These are phyloP conservation scores for Mycena galericulata DNA, from an alignment of 768 basidiomycete species.

Conservation along the genomic window DNA sequence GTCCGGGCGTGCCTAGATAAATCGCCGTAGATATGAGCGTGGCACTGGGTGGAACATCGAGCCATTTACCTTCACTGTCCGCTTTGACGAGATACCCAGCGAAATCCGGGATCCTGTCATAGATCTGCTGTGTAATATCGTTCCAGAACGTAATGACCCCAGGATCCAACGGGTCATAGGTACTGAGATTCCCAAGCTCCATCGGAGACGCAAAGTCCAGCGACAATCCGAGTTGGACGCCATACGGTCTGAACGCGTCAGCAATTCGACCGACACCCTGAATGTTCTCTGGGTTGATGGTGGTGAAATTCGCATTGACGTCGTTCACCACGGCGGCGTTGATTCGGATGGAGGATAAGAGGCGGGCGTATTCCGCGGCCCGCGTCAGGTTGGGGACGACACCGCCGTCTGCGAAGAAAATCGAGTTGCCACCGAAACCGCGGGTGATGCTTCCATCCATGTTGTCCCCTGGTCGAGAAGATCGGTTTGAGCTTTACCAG, in stretches of 20 bases:
- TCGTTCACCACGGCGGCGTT: conserved; percentile 32
- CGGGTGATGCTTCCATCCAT: conserved; percentile 34
- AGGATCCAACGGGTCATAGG: conserved; percentile 33
- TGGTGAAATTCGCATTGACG: conserved; percentile 32
- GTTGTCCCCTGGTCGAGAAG: conserved; percentile 32
- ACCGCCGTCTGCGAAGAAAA: conserved; percentile 30
- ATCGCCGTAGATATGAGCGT: conserved; percentile 16
- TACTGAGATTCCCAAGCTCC: conserved; percentile 29
- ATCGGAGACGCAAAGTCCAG: conserved; percentile 33
- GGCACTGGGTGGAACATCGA: conserved; percentile 6
- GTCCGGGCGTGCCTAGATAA: conserved; percentile 33
- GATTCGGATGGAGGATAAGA: conserved; percentile 32
- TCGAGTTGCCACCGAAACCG: conserved; percentile 31
- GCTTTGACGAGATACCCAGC: conserved; percentile 36
- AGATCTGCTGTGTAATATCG: conserved; percentile 28
- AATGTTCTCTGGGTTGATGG: conserved; percentile 32
- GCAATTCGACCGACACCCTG: conserved; percentile 33
- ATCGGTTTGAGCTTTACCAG: conserved; percentile 19
- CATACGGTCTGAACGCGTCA: conserved; percentile 31
- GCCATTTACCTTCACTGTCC: conserved; percentile 30
- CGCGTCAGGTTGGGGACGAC: conserved; percentile 32
- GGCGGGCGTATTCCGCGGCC: conserved; percentile 32
- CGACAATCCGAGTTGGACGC: conserved; percentile 31
- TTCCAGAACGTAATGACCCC: conserved; percentile 32
- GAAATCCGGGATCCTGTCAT: conserved; percentile 29